Evolutionary conservation across 306 rosid species (phyloP).

Genomic region (Sicyos edulis): DNA sequence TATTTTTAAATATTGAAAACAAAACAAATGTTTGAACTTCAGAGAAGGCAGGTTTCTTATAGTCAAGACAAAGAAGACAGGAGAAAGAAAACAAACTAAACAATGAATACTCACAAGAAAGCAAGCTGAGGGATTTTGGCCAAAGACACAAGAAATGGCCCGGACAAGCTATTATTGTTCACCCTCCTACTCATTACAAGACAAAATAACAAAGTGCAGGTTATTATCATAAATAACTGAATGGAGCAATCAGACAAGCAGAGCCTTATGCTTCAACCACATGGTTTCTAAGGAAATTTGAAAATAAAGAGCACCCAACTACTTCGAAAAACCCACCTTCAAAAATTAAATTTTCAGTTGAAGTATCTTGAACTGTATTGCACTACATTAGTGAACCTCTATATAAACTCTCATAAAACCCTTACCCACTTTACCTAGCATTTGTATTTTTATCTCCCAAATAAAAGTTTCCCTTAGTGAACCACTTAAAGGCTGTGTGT

Average conservation of each 20-base stretch:
- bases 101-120: slow-evolving; percentile 86
- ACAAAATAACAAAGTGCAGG: slow-evolving; percentile 28
- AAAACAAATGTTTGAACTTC: slow-evolving; percentile 9
- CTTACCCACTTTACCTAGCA: too few relatives aligned
- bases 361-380: too few relatives aligned
- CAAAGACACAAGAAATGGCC: slow-evolving; percentile 68
- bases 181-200: slow-evolving; percentile 67
- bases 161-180: slow-evolving; percentile 88
- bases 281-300: background rate
- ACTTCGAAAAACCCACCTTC: background rate
- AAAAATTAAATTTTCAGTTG: background rate
- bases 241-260: slow-evolving; percentile 11
- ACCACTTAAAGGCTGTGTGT: too few relatives aligned
- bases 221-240: slow-evolving; percentile 1
- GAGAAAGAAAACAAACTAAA: slow-evolving; percentile 26
- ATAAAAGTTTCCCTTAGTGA: too few relatives aligned
- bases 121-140: slow-evolving; percentile 76
- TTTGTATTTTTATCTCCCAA: too few relatives aligned
- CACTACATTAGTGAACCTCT: too few relatives aligned
- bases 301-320: background rate
- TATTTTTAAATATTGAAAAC: slow-evolving; percentile 26
- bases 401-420: too few relatives aligned
- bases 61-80: slow-evolving; percentile 19
- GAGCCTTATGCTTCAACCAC: background rate
- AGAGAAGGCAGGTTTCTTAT: slow-evolving; percentile 22